A percentile compares a stretch with the other conserved stretches of the same genome.
Evolutionary conservation across 768 basidiomycete species (phyloP).

Genomic region (Termitomyces eurrhizus): DNA sequence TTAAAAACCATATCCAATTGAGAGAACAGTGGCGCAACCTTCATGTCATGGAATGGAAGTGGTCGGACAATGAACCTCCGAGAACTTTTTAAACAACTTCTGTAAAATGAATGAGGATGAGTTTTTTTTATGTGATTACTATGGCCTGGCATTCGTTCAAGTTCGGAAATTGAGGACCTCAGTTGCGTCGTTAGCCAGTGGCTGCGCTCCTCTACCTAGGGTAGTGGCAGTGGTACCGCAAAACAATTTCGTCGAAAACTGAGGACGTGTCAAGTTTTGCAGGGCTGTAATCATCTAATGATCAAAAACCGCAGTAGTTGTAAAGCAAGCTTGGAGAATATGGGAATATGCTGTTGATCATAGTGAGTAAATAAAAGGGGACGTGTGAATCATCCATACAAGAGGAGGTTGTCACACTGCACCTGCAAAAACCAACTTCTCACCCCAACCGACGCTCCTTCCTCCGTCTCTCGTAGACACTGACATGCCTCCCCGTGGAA

Average conservation of each 20-base stretch:
- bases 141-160: not conserved
- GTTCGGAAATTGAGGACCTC: not conserved
- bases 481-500: slow-evolving; percentile 51
- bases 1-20: slow-evolving; percentile 34
- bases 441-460: slow-evolving; percentile 3
- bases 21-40: slow-evolving; percentile 34
- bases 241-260: not conserved
- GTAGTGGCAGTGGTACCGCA: not conserved
- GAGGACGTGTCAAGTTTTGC: not conserved
- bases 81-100: not conserved
- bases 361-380: not conserved
- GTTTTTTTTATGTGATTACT: not conserved
- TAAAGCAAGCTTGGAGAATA: not conserved
- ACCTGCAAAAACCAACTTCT: slow-evolving; percentile 2
- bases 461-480: slow-evolving; percentile 3
- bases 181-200: not conserved
- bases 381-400: slow-evolving; percentile 1
- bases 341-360: not conserved
- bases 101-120: not conserved
- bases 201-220: not conserved
- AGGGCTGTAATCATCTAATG: not conserved
- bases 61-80: not conserved
- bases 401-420: slow-evolving; percentile 8
- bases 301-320: too few relatives aligned
- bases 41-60: slow-evolving; percentile 32